Conservation (phyloP, 192 early-diverging fungal genomes). For the Cladochytrium replicatum region DNA sequence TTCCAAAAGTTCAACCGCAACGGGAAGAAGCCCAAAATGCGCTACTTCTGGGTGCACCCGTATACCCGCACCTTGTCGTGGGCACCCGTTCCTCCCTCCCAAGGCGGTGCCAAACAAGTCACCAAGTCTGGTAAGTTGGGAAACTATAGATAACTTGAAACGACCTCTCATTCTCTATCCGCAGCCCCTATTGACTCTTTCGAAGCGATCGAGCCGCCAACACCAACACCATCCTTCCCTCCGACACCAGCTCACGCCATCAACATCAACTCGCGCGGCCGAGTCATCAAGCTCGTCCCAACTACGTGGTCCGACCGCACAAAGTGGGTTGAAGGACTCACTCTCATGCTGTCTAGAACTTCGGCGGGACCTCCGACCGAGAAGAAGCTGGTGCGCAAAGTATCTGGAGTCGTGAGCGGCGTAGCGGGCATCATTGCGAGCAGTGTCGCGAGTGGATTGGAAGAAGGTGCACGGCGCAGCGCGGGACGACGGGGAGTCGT, state of each 20-base stretch:
- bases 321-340: slow-evolving; percentile 26
- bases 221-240: slow-evolving; percentile 13
- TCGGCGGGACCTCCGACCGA: too few relatives aligned
- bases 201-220: slow-evolving; percentile 10
- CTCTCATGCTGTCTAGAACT: slow-evolving; percentile 22
- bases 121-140: slow-evolving; percentile 29
- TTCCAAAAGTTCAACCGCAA: slow-evolving; percentile 36
- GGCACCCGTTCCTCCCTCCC: slow-evolving; percentile 24
- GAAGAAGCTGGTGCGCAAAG: too few relatives aligned
- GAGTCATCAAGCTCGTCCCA: slow-evolving; percentile 26
- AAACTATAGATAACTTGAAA: neutral
- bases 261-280: slow-evolving; percentile 19
- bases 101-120: slow-evolving; percentile 17
- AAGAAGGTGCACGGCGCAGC: too few relatives aligned
- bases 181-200: slow-evolving; percentile 18
- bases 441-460: too few relatives aligned
- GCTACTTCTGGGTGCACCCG: slow-evolving; percentile 41
- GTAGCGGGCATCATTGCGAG: too few relatives aligned
- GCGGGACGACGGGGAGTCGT: too few relatives aligned
- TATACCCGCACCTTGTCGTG: slow-evolving; percentile 33
- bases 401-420: too few relatives aligned
- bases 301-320: slow-evolving; percentile 31
- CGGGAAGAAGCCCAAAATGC: slow-evolving; percentile 29
- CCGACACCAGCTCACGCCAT: slow-evolving; percentile 27
- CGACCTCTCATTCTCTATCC: neutral